These are phyloP conservation scores for Zasmidium citrigriseum DNA, from an alignment of 2,329 filamentous ascomycete genomes.

Conservation along the genomic window DNA sequence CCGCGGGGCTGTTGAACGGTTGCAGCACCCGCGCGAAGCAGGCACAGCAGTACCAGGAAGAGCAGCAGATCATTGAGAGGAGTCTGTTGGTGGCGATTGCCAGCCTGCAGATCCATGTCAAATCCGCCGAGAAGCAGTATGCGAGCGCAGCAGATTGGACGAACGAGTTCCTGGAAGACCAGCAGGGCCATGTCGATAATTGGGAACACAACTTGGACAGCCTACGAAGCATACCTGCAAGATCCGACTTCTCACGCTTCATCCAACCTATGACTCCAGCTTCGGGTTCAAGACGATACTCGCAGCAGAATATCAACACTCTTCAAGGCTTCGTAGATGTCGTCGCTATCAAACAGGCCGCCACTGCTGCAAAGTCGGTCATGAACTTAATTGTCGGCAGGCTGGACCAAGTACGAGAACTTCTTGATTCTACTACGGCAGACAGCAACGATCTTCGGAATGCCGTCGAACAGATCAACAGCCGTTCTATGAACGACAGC, in stretches of 20 bases:
- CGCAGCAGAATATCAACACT: slow-evolving; percentile 53
- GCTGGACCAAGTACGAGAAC: slow-evolving; percentile 43
- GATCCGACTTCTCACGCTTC: slow-evolving; percentile 62
- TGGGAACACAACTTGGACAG: slow-evolving; percentile 71
- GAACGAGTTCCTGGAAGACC: slow-evolving; percentile 66
- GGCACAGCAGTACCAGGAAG: slow-evolving; percentile 66
- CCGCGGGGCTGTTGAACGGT: slow-evolving; percentile 67
- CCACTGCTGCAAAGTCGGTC: slow-evolving; percentile 64
- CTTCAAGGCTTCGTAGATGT: slow-evolving; percentile 76
- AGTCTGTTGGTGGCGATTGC: slow-evolving; percentile 82
- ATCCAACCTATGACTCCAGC: slow-evolving; percentile 27
- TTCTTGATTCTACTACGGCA: slow-evolving; percentile 43
- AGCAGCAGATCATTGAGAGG: slow-evolving; percentile 74
- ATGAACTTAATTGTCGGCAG: slow-evolving; percentile 64
- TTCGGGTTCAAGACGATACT: slow-evolving; percentile 28
- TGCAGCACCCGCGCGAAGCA: slow-evolving; percentile 66
- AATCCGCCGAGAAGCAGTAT: slow-evolving; percentile 70
- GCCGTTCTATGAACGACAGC: slow-evolving; percentile 22
- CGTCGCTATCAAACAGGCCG: slow-evolving; percentile 71
- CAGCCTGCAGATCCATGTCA: slow-evolving; percentile 77
- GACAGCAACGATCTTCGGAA: slow-evolving; percentile 47
- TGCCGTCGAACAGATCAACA: slow-evolving; percentile 47
- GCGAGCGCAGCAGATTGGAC: slow-evolving; percentile 71
- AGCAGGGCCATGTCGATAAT: slow-evolving; percentile 61
- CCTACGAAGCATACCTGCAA: slow-evolving; percentile 65